A percentile compares a stretch with the other conserved stretches of the same genome.
Conservation (phyloP, 257 asterid species). For the Paulownia fortunei region DNA sequence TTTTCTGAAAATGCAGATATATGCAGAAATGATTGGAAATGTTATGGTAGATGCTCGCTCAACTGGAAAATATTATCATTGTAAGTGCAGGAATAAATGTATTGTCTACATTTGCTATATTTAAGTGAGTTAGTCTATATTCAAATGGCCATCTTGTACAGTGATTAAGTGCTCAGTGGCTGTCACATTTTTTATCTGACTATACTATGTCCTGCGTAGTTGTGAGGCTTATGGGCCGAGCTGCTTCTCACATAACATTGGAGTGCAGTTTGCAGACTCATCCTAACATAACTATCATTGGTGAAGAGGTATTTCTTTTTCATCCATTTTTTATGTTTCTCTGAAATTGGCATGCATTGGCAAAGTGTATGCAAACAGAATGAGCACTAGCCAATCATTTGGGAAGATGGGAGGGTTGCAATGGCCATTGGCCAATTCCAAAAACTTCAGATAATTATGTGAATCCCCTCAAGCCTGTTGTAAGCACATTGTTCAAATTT, state of each 20-base stretch:
- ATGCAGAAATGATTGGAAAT: slow-evolving; percentile 87
- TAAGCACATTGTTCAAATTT: no score
- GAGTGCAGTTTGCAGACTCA: slow-evolving; percentile 88
- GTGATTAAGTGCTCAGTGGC: background rate
- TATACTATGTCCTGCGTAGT: slow-evolving; percentile 41
- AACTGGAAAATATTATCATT: slow-evolving; percentile 83
- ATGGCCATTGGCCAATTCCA: no score
- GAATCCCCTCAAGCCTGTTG: no score
- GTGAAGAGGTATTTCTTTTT: slow-evolving; percentile 66
- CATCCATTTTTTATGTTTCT: background rate
- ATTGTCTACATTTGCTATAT: background rate
- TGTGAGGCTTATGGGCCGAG: slow-evolving; percentile 88
- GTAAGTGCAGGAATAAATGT: slow-evolving; percentile 43
- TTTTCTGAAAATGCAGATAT: slow-evolving; percentile 53
- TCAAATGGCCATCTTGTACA: background rate
- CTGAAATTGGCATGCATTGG: no score
- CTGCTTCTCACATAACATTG: slow-evolving; percentile 84
- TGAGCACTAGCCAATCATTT: no score
- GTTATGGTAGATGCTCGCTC: slow-evolving; percentile 92
- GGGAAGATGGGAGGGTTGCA: no score
- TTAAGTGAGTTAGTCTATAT: background rate
- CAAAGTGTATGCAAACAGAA: background rate
- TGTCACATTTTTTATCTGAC: background rate
- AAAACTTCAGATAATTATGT: no score
- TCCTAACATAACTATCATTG: slow-evolving; percentile 76